Evolutionary conservation across 371 early-diverging fungal genomes (phyloP), one percentile per base, ranked within the genome.

Genomic region (Mucor mucedo): DNA sequence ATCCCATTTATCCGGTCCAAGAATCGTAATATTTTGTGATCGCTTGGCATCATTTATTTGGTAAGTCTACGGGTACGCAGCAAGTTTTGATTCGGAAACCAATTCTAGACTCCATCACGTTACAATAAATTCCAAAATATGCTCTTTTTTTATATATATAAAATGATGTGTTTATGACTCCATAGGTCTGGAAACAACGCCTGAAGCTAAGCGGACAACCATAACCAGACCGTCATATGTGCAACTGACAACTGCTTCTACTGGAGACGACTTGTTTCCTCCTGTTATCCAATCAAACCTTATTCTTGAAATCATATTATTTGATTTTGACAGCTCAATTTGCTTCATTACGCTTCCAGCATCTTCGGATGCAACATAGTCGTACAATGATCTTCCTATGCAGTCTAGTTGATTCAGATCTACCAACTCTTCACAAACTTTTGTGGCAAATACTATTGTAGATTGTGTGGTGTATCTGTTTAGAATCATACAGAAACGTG

Each of bases 221-320:
- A 80, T 60, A 6, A 75, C 75, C 11, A 80, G 33, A 10, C 78
- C 76, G 62, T 91, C 89, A 52, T 79, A 80, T 1, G 76, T 71
- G 39, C 75, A 70, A 32, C 76, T 74, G 6, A 72, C 59, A 27
- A 76, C 69, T 7, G 76, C 71, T 48, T 80, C 81, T 7, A 79
- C 53, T 29, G 42, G 21, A 5, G 49, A 35, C 1, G 27, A 32
- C 7, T 30, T 50, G 8, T 53, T 47, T 1, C 45, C 38, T 8
- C n/a, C 70, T 58, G 14, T 70, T 47, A 47, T n/a, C 71, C 71
- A 71, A 13, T 44, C 28, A 48, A 71, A 71, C 2, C 63, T 41
- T 16, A 71, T 10, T 10, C 63, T 54, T 9, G 39, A 50, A 13
- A 71, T 60, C 5, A 59, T 27, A 30, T 60, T 63, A 35, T 32